A percentile compares a stretch with the other conserved stretches of the same genome.
phyloP scores from a whole-genome alignment of 225 moss, liverwort and hornwort genomes.

The Bryum argenteum region DNA sequence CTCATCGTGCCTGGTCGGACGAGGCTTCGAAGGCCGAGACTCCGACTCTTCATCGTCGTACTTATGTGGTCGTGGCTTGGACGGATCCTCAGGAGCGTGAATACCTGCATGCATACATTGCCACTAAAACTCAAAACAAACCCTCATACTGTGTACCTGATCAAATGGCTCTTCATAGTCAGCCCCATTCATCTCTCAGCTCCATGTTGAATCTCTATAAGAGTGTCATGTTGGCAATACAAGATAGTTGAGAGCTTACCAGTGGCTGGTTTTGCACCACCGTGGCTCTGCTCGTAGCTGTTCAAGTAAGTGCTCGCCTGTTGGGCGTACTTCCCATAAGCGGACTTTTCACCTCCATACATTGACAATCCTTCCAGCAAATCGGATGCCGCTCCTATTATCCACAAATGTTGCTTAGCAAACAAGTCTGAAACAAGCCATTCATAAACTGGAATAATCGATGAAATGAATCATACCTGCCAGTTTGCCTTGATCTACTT shows the following conservation, averaged over 20 bases:
- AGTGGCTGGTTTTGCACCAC: slow-evolving; percentile 32
- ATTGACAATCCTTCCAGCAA: slow-evolving; percentile 49
- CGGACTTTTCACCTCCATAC: slow-evolving; percentile 48
- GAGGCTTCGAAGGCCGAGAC: slow-evolving; percentile 34
- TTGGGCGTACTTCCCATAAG: slow-evolving; percentile 45
- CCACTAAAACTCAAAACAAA: not conserved
- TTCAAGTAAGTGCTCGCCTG: slow-evolving; percentile 53
- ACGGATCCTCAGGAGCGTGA: slow-evolving; percentile 39
- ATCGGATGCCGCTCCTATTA: slow-evolving; percentile 52
- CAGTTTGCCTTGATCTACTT: slow-evolving; percentile 51
- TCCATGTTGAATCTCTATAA: no score
- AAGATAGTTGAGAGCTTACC: slow-evolving; percentile 23
- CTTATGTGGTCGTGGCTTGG: slow-evolving; percentile 40
- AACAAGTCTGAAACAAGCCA: not conserved
- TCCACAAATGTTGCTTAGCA: not conserved
- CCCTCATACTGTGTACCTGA: no score
- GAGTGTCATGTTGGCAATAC: no score
- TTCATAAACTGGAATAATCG: not conserved
- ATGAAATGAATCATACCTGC: slow-evolving; percentile 34
- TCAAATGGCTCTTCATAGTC: no score
- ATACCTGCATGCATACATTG: slow-evolving; percentile 33
- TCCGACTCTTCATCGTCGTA: slow-evolving; percentile 33
- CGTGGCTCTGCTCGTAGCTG: slow-evolving; percentile 43
- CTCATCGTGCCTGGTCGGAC: slow-evolving; percentile 1
- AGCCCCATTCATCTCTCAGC: no score